phyloP scores from a whole-genome alignment of 441 rosid genomes.

The Pelargonium australe region DNA sequence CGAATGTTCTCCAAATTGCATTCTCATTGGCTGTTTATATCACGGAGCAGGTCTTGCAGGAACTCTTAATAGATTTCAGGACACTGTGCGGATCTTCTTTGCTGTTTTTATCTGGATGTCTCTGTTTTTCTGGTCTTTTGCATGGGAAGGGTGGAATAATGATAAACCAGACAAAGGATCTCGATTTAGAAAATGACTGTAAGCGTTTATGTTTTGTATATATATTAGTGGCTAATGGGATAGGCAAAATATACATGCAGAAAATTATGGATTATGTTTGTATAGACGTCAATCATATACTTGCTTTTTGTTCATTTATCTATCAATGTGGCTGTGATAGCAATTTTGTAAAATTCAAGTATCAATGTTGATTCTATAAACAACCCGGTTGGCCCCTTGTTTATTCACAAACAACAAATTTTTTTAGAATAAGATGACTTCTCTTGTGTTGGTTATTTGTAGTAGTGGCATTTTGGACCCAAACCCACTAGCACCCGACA shows the following conservation, averaged over 20 bases:
- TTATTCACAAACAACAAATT: background rate
- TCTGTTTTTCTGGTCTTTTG: constrained; percentile 84
- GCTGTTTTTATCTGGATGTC: constrained; percentile 96
- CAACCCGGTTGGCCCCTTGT: too few relatives aligned
- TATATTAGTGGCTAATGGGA: constrained; percentile 1
- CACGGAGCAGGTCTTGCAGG: constrained; percentile 39
- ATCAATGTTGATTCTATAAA: background rate
- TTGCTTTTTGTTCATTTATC: background rate
- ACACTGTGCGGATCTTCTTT: constrained; percentile 57
- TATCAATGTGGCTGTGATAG: background rate
- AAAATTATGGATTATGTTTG: background rate
- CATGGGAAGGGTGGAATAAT: constrained; percentile 53
- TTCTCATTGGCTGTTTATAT: constrained; percentile 4
- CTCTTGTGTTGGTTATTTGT: background rate
- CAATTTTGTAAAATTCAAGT: constrained; percentile 7
- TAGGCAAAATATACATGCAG: background rate
- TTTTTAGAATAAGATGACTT: background rate
- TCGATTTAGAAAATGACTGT: constrained; percentile 48
- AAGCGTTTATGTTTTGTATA: constrained; percentile 27
- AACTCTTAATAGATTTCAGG: constrained; percentile 45
- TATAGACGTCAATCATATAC: background rate
- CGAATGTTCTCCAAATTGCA: background rate
- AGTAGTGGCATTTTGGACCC: too few relatives aligned
- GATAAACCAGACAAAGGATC: constrained; percentile 53
- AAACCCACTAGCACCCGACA: too few relatives aligned